A percentile compares a stretch with the other conserved stretches of the same genome.
phyloP scores from a whole-genome alignment of 345 rosid species.

The Acer campestre region DNA sequence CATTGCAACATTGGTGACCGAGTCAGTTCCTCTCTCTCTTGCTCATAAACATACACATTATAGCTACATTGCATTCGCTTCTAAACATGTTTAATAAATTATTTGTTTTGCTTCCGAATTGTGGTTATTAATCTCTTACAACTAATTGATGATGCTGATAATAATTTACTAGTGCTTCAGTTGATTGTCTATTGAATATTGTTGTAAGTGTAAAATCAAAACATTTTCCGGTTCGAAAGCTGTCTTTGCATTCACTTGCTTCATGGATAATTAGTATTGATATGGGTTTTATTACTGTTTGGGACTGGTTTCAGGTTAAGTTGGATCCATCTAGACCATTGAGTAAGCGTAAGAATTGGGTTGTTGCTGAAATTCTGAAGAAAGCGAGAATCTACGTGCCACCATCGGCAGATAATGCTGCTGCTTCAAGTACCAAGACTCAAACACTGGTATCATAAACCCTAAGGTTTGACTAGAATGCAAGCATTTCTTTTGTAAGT shows the following conservation, averaged over 20 bases:
- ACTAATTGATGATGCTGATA: too few relatives aligned
- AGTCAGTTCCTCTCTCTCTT: constrained; percentile 29
- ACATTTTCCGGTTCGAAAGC: too few relatives aligned
- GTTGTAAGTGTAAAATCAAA: too few relatives aligned
- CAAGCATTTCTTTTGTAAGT: too few relatives aligned
- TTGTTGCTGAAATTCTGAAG: constrained; percentile 87
- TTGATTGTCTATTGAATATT: too few relatives aligned
- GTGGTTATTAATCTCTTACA: too few relatives aligned
- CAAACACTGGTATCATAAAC: constrained; percentile 23
- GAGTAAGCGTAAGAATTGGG: constrained; percentile 90
- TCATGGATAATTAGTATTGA: neutral
- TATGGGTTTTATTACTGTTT: neutral
- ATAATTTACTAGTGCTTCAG: too few relatives aligned
- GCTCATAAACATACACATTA: neutral
- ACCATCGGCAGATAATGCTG: constrained; percentile 26
- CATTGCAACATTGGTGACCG: constrained; percentile 86
- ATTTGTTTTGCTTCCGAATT: too few relatives aligned
- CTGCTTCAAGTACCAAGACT: constrained; percentile 22
- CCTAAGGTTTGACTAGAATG: constrained; percentile 29
- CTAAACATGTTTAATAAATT: too few relatives aligned
- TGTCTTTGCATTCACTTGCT: too few relatives aligned
- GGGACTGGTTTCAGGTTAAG: constrained; percentile 48
- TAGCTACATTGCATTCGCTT: too few relatives aligned
- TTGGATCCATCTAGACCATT: constrained; percentile 95
- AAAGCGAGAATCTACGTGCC: constrained; percentile 76